A percentile compares a stretch with the other conserved stretches of the same genome.
These are phyloP conservation scores for Daldinia concentrica DNA, from an alignment of 495 filamentous ascomycete genomes.

Conservation along the genomic window DNA sequence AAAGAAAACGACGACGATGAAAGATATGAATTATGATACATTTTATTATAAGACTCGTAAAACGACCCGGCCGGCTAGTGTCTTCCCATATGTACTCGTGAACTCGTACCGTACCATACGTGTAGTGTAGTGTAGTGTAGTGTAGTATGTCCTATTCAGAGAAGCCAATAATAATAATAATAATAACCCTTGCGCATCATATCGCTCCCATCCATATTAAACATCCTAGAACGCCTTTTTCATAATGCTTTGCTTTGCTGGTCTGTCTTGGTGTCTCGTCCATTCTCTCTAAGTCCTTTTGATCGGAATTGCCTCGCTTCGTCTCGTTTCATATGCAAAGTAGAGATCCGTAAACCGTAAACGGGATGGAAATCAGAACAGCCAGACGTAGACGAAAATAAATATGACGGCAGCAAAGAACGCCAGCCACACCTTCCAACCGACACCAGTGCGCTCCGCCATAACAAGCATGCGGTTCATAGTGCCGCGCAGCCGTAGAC, in stretches of 20 bases:
- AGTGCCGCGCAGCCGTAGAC: constrained; percentile 80
- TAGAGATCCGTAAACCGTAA: neutral
- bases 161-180: neutral
- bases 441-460: constrained; percentile 91
- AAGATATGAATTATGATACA: constrained; percentile 44
- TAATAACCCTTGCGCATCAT: constrained; percentile 7
- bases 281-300: neutral
- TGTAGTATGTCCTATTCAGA: constrained; percentile 11
- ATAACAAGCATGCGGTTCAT: constrained; percentile 98
- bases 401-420: constrained; percentile 85
- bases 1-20: constrained; percentile 18
- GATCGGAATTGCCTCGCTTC: neutral
- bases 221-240: constrained; percentile 28
- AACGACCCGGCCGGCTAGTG: constrained; percentile 5
- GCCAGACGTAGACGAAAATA: constrained; percentile 91
- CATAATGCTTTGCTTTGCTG: constrained; percentile 14
- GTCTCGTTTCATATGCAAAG: neutral
- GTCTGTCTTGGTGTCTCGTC: neutral
- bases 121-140: neutral
- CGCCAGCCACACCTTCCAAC: constrained; percentile 90
- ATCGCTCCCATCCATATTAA: constrained; percentile 3
- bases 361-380: constrained; percentile 62
- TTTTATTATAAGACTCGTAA: constrained; percentile 40
- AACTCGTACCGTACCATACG: constrained; percentile 20
- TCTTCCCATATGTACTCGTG: constrained; percentile 29